Base-by-base conservation (phyloP, 768 basidiomycete species). In the Saitozyma sp. region DNA sequence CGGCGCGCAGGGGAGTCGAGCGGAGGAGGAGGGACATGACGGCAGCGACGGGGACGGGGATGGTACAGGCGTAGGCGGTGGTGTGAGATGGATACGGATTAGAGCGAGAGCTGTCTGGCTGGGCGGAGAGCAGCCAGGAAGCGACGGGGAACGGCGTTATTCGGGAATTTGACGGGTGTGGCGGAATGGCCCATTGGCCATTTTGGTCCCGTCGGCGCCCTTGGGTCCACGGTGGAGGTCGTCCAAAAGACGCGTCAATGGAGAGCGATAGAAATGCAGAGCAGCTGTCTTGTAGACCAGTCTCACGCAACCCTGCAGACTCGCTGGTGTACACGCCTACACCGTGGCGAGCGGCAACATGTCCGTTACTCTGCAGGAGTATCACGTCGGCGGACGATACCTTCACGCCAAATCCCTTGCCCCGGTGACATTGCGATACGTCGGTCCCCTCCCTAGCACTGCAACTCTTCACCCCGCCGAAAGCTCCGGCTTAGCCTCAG, bases 11-110 rank as follows among this genome's bases (percentile, higher is more conserved):
- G 37, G 70, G 58, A 52, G 69, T 65, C n/a, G 64, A 49, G 43
- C 76, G 68, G 50, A 68, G 50, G 64, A 77, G 58, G 62, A 72
- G 43, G 50, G 76, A 77, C 76, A 77, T 77, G 50, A 11, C 50
- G 42, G 20, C n/a, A 5, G 29, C 29, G 29, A 29, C 29, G 29
- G 29, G 29, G 29, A 29, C 29, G 29, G 29, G 29, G 29, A 29
- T 29, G 29, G 29, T 29, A 29, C 29, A 29, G 29, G 29, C 29
- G 29, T 29, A 29, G 29, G 29, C 29, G 29, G 29, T n/a, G 29
- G 29, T 29, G 29, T 29, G 29, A 29, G 29, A 29, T 29, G 29
- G 29, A 29, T 29, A 29, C 5, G 29, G 29, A 29, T 29, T 29
- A 29, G 29, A 29, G 29, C 29, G 29, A 29, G 29, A 29, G 29